Evolutionary conservation across 352 stramenopile genomes (phyloP).

Genomic region (Globisporangium paddicum): DNA sequence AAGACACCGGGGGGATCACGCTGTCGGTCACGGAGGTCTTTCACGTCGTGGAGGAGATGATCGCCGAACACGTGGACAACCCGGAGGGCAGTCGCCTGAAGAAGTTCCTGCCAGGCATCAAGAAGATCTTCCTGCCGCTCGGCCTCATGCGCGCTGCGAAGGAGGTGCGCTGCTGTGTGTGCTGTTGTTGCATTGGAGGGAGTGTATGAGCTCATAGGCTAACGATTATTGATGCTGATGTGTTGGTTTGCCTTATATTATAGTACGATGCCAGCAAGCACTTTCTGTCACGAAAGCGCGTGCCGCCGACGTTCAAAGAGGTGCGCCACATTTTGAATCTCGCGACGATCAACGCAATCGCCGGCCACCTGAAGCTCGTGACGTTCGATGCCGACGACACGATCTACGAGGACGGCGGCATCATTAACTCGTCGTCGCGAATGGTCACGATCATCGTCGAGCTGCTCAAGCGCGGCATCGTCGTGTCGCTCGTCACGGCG

Average conservation of each 20-base stretch:
- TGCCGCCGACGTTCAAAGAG: slow-evolving; percentile 83
- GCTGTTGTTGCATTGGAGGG: not conserved
- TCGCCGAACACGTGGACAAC: slow-evolving; percentile 57
- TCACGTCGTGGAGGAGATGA: slow-evolving; percentile 68
- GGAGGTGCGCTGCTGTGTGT: slow-evolving; percentile 17
- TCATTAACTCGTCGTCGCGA: slow-evolving; percentile 50
- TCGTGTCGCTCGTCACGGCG: slow-evolving; percentile 81
- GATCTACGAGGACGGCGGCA: slow-evolving; percentile 83
- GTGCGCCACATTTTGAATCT: slow-evolving; percentile 84
- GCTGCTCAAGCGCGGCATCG: slow-evolving; percentile 57
- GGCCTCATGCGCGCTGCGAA: slow-evolving; percentile 60
- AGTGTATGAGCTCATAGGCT: not conserved
- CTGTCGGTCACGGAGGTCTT: slow-evolving; percentile 67
- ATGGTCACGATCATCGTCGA: slow-evolving; percentile 76
- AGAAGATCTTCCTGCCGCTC: slow-evolving; percentile 65
- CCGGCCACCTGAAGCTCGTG: slow-evolving; percentile 69
- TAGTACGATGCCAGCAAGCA: slow-evolving; percentile 71
- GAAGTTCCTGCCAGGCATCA: slow-evolving; percentile 62
- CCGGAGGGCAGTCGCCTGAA: slow-evolving; percentile 37
- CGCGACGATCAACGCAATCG: slow-evolving; percentile 69
- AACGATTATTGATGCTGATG: not conserved
- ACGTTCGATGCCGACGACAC: slow-evolving; percentile 86
- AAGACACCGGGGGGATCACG: slow-evolving; percentile 55
- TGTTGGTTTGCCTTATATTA: not conserved
- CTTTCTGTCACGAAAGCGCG: slow-evolving; percentile 71